A percentile compares a stretch with the other conserved stretches of the same genome.
Conservation (phyloP, 176 grass and related monocot species). For the Pharus latifolius region DNA sequence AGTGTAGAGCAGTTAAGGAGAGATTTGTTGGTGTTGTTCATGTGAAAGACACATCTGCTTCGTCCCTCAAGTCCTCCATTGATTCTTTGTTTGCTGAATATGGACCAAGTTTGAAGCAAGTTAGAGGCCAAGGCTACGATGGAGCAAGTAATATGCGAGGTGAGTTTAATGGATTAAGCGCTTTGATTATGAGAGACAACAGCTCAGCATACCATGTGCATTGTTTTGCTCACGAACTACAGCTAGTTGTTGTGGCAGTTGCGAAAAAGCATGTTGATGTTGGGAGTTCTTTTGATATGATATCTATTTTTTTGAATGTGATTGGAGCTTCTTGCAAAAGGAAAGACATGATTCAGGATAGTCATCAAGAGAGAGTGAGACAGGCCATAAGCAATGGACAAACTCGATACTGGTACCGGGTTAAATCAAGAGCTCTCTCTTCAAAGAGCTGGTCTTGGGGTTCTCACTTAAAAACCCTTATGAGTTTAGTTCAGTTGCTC, state of each 20-base stretch:
- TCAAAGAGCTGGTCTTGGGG: background rate
- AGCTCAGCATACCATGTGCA: background rate
- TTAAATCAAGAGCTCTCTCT: background rate
- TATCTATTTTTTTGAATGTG: background rate
- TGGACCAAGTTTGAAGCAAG: background rate
- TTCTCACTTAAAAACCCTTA: background rate
- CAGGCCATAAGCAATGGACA: background rate
- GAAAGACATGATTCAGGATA: background rate
- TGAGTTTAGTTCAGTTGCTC: too few species aligned
- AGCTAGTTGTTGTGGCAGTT: background rate
- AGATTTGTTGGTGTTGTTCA: background rate
- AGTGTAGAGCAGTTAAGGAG: background rate
- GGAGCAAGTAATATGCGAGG: background rate
- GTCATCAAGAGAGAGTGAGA: background rate
- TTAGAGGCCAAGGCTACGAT: background rate
- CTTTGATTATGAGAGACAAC: background rate
- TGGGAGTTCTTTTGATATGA: background rate
- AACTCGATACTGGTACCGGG: background rate
- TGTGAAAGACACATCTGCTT: background rate
- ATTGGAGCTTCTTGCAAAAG: background rate
- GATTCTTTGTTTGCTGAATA: background rate
- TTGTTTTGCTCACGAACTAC: background rate
- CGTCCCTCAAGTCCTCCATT: background rate
- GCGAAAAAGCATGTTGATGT: constrained; percentile 9
- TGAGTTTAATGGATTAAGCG: background rate